phyloP scores from a whole-genome alignment of 2,329 filamentous ascomycete genomes.

The Trichophyton mentagrophytes region DNA sequence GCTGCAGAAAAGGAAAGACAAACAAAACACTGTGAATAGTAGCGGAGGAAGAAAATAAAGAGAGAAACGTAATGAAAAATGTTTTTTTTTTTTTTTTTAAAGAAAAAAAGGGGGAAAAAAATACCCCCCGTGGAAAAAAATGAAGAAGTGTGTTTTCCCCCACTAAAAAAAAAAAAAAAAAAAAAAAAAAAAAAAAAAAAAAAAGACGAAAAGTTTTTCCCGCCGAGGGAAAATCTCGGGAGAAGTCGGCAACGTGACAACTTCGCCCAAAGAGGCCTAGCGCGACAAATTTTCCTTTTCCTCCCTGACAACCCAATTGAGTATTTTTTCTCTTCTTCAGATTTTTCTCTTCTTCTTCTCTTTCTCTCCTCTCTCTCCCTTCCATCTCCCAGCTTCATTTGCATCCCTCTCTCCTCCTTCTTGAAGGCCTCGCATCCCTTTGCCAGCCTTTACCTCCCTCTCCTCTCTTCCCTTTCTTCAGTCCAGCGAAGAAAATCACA shows the following conservation, averaged over 20 bases:
- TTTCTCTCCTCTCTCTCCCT: conserved; percentile 21
- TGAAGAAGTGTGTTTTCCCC: too few species aligned
- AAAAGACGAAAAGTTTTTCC: neutral
- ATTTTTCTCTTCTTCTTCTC: conserved; percentile 24
- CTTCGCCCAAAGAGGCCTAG: conserved; percentile 13
- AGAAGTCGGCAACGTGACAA: conserved; percentile 12
- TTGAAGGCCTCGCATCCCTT: conserved; percentile 7
- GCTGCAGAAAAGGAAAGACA: too few species aligned
- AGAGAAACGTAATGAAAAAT: too few species aligned
- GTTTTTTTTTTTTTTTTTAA: too few species aligned
- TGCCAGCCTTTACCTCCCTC: conserved; percentile 22
- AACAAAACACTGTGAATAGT: too few species aligned
- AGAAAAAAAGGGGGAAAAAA: too few species aligned
- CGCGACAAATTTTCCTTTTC: conserved; percentile 9
- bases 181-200: neutral
- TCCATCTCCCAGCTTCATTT: conserved; percentile 23
- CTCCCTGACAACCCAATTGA: conserved; percentile 11
- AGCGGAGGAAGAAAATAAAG: too few species aligned
- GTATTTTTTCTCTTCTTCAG: conserved; percentile 18
- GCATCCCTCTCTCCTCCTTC: conserved; percentile 20
- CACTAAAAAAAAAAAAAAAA: too few species aligned
- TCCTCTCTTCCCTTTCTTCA: conserved; percentile 25
- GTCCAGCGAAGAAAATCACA: conserved; percentile 16
- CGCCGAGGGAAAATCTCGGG: conserved; percentile 8
- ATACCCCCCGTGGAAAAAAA: too few species aligned